phyloP scores from a whole-genome alignment of 441 rosid genomes.

The Arabidopsis hybrid region DNA sequence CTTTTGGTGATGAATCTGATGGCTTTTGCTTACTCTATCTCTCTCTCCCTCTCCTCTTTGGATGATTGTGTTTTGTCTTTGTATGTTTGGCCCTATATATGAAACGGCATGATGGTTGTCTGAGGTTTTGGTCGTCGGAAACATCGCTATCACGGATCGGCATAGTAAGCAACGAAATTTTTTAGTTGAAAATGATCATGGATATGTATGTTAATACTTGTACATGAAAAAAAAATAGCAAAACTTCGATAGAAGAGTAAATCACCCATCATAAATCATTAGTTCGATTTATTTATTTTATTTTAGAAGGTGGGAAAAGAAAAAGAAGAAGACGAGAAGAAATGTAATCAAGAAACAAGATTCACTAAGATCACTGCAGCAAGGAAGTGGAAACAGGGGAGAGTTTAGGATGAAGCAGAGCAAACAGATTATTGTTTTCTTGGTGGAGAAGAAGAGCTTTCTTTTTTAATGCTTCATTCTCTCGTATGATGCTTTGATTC shows the following conservation, averaged over 20 bases:
- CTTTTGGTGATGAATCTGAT: constrained; percentile 24
- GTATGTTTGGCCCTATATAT: constrained; percentile 25
- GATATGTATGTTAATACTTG: not conserved
- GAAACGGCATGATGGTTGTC: not conserved
- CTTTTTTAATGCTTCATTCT: constrained; percentile 74
- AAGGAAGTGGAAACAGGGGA: constrained; percentile 29
- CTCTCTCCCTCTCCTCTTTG: not conserved
- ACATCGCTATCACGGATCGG: constrained; percentile 1
- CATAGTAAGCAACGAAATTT: not conserved
- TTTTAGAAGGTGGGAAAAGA: not conserved
- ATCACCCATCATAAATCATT: not conserved
- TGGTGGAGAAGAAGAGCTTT: constrained; percentile 68
- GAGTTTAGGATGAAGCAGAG: constrained; percentile 55
- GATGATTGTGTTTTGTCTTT: constrained; percentile 22
- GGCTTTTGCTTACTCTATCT: not conserved
- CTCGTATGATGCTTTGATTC: constrained; percentile 69
- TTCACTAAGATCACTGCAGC: constrained; percentile 7
- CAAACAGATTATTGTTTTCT: constrained; percentile 68
- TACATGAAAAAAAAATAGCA: not conserved
- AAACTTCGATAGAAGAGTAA: not conserved
- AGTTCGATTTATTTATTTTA: not conserved
- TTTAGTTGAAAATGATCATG: not conserved
- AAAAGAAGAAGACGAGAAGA: not conserved
- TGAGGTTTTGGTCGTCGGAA: not conserved
- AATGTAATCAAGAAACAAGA: not conserved